These are phyloP conservation scores for Talaromyces sp. DNA, from an alignment of 2,329 filamentous ascomycete species.

Conservation along the genomic window DNA sequence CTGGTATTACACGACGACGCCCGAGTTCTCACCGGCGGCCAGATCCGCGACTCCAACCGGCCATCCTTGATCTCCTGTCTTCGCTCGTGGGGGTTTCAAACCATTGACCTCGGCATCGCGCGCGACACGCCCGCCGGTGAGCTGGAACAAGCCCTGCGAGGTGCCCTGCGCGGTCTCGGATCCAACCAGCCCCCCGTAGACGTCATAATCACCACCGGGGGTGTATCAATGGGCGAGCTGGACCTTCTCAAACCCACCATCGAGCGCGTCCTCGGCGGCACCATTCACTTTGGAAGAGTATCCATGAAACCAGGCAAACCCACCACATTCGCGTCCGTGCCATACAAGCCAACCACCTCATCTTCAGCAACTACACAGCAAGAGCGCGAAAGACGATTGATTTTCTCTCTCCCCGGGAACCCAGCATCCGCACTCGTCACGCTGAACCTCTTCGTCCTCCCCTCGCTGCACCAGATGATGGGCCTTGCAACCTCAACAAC, in stretches of 20 bases:
- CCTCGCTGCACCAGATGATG: conserved; percentile 70
- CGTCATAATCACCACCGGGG: conserved; percentile 84
- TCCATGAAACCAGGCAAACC: conserved; percentile 98
- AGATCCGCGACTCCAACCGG: conserved; percentile 91
- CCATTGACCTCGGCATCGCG: conserved; percentile 80
- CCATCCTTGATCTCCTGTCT: conserved; percentile 79
- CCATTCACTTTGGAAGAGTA: conserved; percentile 93
- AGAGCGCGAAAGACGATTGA: conserved; percentile 58
- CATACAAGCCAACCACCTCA: conserved; percentile 48
- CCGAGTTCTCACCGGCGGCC: conserved; percentile 63
- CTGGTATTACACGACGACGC: conserved; percentile 67
- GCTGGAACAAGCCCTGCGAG: conserved; percentile 71
- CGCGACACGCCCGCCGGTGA: conserved; percentile 52
- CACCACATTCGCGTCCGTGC: conserved; percentile 89
- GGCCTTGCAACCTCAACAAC: conserved; percentile 47
- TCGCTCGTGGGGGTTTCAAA: conserved; percentile 67
- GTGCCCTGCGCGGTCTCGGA: conserved; percentile 56
- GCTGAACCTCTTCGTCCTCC: conserved; percentile 89
- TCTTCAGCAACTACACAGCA: conserved; percentile 45
- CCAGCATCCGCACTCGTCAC: conserved; percentile 90
- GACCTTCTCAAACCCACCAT: conserved; percentile 96
- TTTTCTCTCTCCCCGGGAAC: conserved; percentile 92
- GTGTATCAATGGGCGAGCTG: conserved; percentile 96
- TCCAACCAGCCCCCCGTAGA: conserved; percentile 51
- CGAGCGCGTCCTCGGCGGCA: conserved; percentile 81